These are phyloP conservation scores for Hyphopichia pseudoburtonii DNA, from an alignment of 1,139 yeast species.

Conservation along the genomic window DNA sequence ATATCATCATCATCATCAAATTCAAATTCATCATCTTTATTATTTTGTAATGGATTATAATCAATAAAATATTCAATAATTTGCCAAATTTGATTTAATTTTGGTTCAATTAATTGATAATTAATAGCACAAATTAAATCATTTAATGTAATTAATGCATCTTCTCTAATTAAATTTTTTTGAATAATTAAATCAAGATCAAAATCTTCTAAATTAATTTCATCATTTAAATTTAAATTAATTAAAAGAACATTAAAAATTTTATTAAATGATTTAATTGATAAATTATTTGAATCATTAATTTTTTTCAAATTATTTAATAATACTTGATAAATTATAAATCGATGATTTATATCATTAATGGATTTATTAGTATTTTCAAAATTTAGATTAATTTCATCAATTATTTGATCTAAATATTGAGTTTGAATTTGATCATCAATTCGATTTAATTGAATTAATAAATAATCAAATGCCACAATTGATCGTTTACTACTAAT, in stretches of 20 bases:
- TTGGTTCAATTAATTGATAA: constrained; percentile 17
- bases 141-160: constrained; percentile 44
- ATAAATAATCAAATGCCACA: constrained; percentile 52
- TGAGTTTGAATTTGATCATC: background rate
- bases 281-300: background rate
- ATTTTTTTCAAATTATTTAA: constrained; percentile 1
- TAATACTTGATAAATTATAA: constrained; percentile 3
- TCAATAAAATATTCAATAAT: constrained; percentile 41
- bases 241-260: constrained; percentile 21
- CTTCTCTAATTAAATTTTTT: constrained; percentile 43
- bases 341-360: constrained; percentile 4
- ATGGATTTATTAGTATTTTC: constrained; percentile 7
- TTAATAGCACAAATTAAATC: constrained; percentile 22
- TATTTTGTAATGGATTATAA: constrained; percentile 56
- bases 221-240: constrained; percentile 27
- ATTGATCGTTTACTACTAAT: constrained; percentile 56
- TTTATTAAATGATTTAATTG: constrained; percentile 1
- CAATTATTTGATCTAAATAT: constrained; percentile 2
- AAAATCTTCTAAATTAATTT: constrained; percentile 42
- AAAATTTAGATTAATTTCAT: constrained; percentile 3
- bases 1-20: constrained; percentile 31
- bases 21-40: constrained; percentile 30
- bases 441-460: constrained; percentile 15
- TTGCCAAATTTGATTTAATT: constrained; percentile 27
- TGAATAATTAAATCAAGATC: constrained; percentile 40